Evolutionary conservation across 306 rosid genomes (phyloP).

Genomic region (Rosa multiflora): DNA sequence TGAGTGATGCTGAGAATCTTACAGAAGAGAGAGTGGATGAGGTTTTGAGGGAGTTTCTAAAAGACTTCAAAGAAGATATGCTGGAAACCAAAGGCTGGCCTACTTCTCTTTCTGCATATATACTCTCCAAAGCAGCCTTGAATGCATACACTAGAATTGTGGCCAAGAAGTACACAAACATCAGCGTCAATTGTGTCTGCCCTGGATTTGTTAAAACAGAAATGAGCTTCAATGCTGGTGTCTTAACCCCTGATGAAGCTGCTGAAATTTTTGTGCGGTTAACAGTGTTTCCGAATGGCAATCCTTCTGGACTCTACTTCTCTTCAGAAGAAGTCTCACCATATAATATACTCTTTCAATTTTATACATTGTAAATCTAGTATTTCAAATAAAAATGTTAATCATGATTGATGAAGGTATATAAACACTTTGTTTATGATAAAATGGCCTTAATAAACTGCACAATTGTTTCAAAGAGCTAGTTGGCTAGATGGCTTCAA

Average conservation of each 20-base stretch:
- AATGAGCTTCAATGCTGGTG: conserved; percentile 30
- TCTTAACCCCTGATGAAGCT: conserved; percentile 36
- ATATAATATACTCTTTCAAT: not conserved
- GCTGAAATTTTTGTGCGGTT: conserved; percentile 42
- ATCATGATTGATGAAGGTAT: too few relatives aligned
- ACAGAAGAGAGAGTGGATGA: conserved; percentile 37
- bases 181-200: conserved; percentile 31
- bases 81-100: conserved; percentile 45
- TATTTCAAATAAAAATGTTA: too few relatives aligned
- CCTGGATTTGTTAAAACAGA: conserved; percentile 48
- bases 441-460: too few relatives aligned
- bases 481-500: too few relatives aligned
- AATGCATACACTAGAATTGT: conserved; percentile 39
- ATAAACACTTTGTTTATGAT: not conserved
- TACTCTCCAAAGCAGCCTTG: conserved; percentile 41
- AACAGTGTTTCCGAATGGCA: conserved; percentile 29
- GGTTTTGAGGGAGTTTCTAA: conserved; percentile 30
- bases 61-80: conserved; percentile 34
- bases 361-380: not conserved
- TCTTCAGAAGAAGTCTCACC: conserved; percentile 25
- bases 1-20: conserved; percentile 36
- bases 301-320: conserved; percentile 42
- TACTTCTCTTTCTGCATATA: conserved; percentile 18
- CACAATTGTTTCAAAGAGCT: too few relatives aligned
- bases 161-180: conserved; percentile 33